phyloP scores from a whole-genome alignment of 2,329 filamentous ascomycete species.

The Verruconis gallopava region DNA sequence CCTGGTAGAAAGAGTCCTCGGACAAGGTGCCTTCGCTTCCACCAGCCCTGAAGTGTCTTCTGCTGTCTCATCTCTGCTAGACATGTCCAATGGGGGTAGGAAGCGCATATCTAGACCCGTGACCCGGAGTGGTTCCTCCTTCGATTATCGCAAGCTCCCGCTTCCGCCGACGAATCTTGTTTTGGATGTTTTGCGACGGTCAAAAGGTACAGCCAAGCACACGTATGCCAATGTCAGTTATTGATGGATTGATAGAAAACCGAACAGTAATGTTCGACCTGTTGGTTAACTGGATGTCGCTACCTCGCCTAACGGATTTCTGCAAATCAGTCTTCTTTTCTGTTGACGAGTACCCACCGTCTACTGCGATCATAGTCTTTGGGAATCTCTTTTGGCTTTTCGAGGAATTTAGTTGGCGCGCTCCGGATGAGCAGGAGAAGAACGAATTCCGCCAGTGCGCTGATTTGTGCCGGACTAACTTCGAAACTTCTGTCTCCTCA shows the following conservation, averaged over 20 bases:
- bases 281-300: constrained; percentile 15
- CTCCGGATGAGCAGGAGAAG: background rate
- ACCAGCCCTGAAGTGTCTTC: constrained; percentile 22
- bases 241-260: background rate
- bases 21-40: constrained; percentile 14
- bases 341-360: constrained; percentile 28
- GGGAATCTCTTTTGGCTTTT: constrained; percentile 27
- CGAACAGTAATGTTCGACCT: constrained; percentile 4
- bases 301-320: constrained; percentile 23
- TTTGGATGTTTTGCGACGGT: constrained; percentile 17
- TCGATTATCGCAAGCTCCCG: constrained; percentile 14
- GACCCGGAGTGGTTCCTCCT: background rate
- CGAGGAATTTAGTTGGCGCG: constrained; percentile 18
- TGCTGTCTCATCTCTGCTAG: constrained; percentile 21
- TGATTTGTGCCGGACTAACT: constrained; percentile 28
- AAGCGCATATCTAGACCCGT: constrained; percentile 12
- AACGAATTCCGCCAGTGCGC: constrained; percentile 21
- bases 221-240: background rate
- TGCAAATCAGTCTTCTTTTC: constrained; percentile 32
- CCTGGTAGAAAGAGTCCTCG: constrained; percentile 29
- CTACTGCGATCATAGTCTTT: constrained; percentile 27
- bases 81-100: constrained; percentile 20
- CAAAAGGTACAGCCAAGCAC: constrained; percentile 13
- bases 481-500: constrained; percentile 27
- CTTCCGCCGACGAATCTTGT: constrained; percentile 21